Evolutionary conservation across 1,284 basidiomycete species (phyloP).

Genomic region (Baeospora myosura): DNA sequence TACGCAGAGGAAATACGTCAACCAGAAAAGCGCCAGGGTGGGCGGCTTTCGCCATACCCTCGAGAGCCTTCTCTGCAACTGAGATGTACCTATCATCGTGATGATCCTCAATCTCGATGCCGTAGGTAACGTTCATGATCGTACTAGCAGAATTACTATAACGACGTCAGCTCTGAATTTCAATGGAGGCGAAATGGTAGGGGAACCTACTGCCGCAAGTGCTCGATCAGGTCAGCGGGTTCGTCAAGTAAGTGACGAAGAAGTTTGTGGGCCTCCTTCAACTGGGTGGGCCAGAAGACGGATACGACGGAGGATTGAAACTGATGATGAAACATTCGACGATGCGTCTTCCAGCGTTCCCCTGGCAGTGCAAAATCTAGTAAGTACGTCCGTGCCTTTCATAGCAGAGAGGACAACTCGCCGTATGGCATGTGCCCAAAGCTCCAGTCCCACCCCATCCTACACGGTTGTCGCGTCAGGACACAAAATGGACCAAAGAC

Average conservation of each 20-base stretch:
- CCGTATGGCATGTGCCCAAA: constrained; percentile 32
- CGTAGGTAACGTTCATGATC: constrained; percentile 32
- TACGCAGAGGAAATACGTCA: constrained; percentile 25
- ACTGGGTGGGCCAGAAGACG: constrained; percentile 24
- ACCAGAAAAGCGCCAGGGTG: constrained; percentile 30
- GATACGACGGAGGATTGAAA: constrained; percentile 22
- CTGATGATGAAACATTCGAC: constrained; percentile 28
- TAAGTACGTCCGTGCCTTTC: not conserved
- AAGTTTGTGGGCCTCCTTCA: constrained; percentile 31
- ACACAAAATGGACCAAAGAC: constrained; percentile 3
- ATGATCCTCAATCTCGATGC: constrained; percentile 24
- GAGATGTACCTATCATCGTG: constrained; percentile 28
- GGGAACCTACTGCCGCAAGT: constrained; percentile 35
- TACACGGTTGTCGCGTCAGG: constrained; percentile 8
- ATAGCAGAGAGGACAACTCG: constrained; percentile 9
- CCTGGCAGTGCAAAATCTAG: constrained; percentile 16
- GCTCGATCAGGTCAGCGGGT: constrained; percentile 31
- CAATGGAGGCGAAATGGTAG: not conserved
- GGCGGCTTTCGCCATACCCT: constrained; percentile 29
- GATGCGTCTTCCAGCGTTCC: constrained; percentile 29
- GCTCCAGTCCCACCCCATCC: constrained; percentile 33
- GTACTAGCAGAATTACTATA: constrained; percentile 33
- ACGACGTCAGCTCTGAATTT: not conserved
- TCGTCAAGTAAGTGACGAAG: constrained; percentile 29
- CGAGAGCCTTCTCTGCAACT: constrained; percentile 29